Base-by-base conservation (phyloP, 805 yeast genomes). In the Candida tallmaniae region DNA sequence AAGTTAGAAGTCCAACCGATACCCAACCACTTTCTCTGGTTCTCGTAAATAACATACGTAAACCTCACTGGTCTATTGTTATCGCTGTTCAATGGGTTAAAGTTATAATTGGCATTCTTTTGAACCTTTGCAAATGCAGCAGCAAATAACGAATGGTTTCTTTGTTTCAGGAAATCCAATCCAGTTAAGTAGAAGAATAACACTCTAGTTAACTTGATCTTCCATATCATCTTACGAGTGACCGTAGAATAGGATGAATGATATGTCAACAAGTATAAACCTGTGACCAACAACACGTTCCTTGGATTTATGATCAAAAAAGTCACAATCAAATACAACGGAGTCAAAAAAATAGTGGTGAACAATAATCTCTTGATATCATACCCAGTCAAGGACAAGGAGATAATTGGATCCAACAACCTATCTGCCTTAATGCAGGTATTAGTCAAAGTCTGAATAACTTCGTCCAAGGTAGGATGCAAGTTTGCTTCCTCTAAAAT, bases 1-100 rank as follows among this genome's bases (percentile, higher is more conserved):
- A 93, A 69, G 52, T 88, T 88, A 11, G 94, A 70, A 0, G 97
- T 90, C 98, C 98, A 90, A 9, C 98, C 98, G 48, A 90, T 85
- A 10, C 97, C 97, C 25, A 90, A 69, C 98, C 98, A 90, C 50
- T 94, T 79, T 52, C 98, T 78, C 64, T 90, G 97, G 56, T 90
- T 90, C 56, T 90, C 98, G 58, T 80, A 89, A 8, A 93, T 68
- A 2, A 87, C 97, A 58, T 86, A 90, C 4, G 97, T 89, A 58
- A 89, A 93, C 36, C 89, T 63, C 20, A 86, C 88, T 2, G 79
- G 76, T 34, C 65, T 59, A 47, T 52, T 56, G 20, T 45, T 34
- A 28, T 38, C 48, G 18, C 38, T 34, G 23, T 34, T 38, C 21
- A 40, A 36, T 8, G 57, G 45, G 23, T 45, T 51, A 29, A 48